Evolutionary conservation across 306 rosid genomes (phyloP).

Genomic region (Cotoneaster glaucophyllus): DNA sequence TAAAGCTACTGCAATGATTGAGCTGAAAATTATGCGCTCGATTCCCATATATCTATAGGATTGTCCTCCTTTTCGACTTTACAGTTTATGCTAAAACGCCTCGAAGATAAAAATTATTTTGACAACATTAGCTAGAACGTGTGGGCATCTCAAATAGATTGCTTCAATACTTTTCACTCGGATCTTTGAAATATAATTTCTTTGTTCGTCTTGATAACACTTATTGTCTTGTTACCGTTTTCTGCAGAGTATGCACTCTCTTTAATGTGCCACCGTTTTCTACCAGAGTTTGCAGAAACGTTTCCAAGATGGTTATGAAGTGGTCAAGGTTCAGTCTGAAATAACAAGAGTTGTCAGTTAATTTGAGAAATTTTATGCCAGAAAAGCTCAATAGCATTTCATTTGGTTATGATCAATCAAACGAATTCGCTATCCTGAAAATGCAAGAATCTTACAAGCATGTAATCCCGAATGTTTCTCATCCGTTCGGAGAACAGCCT

Average conservation of each 20-base stretch:
- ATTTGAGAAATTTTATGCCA: conserved; percentile 3
- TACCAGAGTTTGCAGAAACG: not conserved
- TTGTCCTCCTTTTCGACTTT: not conserved
- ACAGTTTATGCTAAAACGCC: not conserved
- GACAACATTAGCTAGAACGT: not conserved
- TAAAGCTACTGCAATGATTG: not conserved
- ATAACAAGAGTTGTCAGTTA: conserved; percentile 6
- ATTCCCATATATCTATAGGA: not conserved
- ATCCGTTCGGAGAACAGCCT: conserved; percentile 31
- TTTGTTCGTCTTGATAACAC: conserved; percentile 1
- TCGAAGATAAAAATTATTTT: not conserved
- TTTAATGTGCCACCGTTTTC: not conserved
- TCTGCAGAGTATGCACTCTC: conserved; percentile 32
- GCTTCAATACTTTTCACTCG: not conserved
- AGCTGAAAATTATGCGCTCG: not conserved
- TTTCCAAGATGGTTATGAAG: conserved; percentile 10
- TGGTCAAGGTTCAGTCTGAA: not conserved
- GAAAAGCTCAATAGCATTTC: conserved; percentile 10
- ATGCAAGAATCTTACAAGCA: conserved; percentile 50
- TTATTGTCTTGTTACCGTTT: conserved; percentile 14
- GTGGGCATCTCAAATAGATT: not conserved
- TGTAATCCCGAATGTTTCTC: conserved; percentile 31
- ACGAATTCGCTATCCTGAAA: conserved; percentile 8
- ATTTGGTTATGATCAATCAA: conserved; percentile 1
- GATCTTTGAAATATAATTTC: not conserved